Evolutionary conservation across 2,329 filamentous ascomycete species (phyloP).

Genomic region (Alternaria ventricosa): DNA sequence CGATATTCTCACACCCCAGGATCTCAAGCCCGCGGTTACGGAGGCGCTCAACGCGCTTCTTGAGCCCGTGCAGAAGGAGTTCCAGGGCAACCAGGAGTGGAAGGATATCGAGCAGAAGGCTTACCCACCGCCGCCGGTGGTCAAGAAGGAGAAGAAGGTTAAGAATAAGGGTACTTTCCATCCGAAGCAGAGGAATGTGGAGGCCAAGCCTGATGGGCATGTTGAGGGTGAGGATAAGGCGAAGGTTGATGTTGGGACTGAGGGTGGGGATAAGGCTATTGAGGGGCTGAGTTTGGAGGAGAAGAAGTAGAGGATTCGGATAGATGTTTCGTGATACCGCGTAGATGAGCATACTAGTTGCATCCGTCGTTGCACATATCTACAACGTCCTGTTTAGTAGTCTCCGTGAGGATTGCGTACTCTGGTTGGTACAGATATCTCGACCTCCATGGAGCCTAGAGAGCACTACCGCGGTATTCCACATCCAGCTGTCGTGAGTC

Average conservation of each 20-base stretch:
- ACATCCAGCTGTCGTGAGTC: not conserved
- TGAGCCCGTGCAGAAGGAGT: slow-evolving; percentile 78
- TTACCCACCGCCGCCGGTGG: slow-evolving; percentile 73
- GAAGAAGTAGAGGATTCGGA: slow-evolving; percentile 23
- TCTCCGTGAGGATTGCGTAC: not conserved
- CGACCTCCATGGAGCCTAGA: not conserved
- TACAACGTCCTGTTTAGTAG: not conserved
- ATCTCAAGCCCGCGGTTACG: slow-evolving; percentile 83
- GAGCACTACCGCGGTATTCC: not conserved
- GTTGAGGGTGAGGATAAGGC: slow-evolving; percentile 53
- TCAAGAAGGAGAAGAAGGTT: slow-evolving; percentile 71
- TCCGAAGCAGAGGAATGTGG: slow-evolving; percentile 54
- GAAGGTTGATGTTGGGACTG: slow-evolving; percentile 51
- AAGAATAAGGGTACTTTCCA: slow-evolving; percentile 77
- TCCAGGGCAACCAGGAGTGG: slow-evolving; percentile 76
- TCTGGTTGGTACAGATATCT: not conserved
- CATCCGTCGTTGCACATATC: not conserved
- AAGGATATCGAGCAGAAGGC: slow-evolving; percentile 77
- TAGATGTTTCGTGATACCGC: not conserved
- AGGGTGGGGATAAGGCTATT: slow-evolving; percentile 42
- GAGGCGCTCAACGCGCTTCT: slow-evolving; percentile 76
- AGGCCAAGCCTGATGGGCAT: slow-evolving; percentile 55
- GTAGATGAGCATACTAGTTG: not conserved
- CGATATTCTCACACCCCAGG: slow-evolving; percentile 85
- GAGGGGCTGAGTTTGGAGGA: slow-evolving; percentile 42